Conservation (phyloP, 495 filamentous ascomycete genomes). For the Letharia lupina region DNA sequence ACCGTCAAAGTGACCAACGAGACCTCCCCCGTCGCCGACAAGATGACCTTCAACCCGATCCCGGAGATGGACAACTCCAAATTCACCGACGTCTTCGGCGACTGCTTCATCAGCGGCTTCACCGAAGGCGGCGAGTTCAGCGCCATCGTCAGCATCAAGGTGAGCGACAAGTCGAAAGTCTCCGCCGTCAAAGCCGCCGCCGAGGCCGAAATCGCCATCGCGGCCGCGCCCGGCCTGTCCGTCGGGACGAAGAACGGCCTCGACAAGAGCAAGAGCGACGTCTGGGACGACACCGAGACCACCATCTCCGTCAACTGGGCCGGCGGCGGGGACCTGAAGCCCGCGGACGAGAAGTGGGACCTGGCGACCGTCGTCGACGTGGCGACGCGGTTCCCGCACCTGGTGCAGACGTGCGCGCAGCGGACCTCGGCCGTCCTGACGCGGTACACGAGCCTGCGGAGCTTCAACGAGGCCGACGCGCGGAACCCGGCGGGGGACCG, state of each 20-base stretch:
- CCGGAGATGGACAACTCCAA: conserved; percentile 23
- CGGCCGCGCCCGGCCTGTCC: conserved; percentile 22
- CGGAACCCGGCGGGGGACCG: conserved; percentile 23
- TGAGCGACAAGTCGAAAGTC: conserved; percentile 29
- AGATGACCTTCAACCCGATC: conserved; percentile 30
- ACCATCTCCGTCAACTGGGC: conserved; percentile 33
- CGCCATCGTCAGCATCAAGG: conserved; percentile 31
- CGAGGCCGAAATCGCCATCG: conserved; percentile 28
- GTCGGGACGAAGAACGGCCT: conserved; percentile 20
- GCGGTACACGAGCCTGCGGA: conserved; percentile 27
- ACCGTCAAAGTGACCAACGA: conserved; percentile 35
- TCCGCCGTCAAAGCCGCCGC: conserved; percentile 30
- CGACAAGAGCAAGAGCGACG: conserved; percentile 23
- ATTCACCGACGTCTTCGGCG: conserved; percentile 33
- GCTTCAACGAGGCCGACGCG: conserved; percentile 26
- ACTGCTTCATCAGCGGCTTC: conserved; percentile 33
- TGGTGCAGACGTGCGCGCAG: conserved; percentile 28
- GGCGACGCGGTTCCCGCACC: conserved; percentile 30
- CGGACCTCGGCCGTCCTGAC: conserved; percentile 29
- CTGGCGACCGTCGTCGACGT: conserved; percentile 27
- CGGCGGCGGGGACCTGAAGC: conserved; percentile 33
- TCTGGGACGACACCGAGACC: conserved; percentile 28
- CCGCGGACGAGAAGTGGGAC: conserved; percentile 28
- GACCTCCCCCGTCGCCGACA: conserved; percentile 19
- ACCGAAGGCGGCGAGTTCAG: conserved; percentile 33